Evolutionary conservation across 2,329 filamentous ascomycete genomes (phyloP), one percentile per base, ranked within the genome.

Genomic region (Pseudogymnoascus sp.): DNA sequence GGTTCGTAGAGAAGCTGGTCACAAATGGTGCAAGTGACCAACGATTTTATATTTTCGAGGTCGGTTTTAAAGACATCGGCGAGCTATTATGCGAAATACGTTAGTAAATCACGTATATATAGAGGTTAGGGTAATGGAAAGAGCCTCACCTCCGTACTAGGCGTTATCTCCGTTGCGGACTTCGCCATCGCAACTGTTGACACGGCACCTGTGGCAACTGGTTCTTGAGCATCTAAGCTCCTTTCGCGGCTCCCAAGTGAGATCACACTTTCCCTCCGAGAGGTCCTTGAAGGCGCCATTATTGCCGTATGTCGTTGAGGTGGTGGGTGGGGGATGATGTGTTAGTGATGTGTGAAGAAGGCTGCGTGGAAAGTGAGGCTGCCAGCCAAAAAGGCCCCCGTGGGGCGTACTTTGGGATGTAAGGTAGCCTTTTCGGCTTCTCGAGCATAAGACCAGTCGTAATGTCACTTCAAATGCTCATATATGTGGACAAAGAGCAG

Each of bases 21-120:
- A 72, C 86, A 89, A 64, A 89, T 85, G 65, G 85, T 84, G 75
- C 86, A 89, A 62, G 84, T 85, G 67, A 87, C 75, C 33, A 86
- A 77, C 31, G 74, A 75, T 65, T 84, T 79, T 64, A 89, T 81
- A 66, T 81, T 78, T 67, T 85, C 80, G 50, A 89, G 79, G 71
- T 88, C 84, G 50, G 75, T 58, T 61, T 66, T 70, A 60, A 71
- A 69, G 17, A 59, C 39, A 11, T 62, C 35, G n/a, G 65, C 66
- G 64, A 69, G 66, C 70, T 73, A 40, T 33, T 37, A 17, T 9
- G 13, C 6, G 10, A 17, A 5, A 54, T 33, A 54, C 36, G 44
- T 63, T 8, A 63, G 31, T 44, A 61, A 44, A 61, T 10, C 26
- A 54, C 7, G 24, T 50, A 33, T 29, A 36, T 13, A 41, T n/a